Base-by-base conservation (phyloP, 1,139 yeast genomes). In the Lodderomyces jiufengensis region DNA sequence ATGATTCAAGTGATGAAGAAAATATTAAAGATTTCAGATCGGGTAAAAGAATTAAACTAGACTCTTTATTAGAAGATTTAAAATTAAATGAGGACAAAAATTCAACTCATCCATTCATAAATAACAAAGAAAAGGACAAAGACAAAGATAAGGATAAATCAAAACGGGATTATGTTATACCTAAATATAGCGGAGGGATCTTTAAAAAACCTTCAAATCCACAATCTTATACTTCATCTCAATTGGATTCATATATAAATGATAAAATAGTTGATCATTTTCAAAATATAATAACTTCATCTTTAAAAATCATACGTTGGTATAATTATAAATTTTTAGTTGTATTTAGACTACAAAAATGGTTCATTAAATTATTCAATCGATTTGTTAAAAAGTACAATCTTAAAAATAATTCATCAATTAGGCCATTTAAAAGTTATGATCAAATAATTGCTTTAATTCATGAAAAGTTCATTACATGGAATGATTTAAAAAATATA, bases 291-390 rank as follows among this genome's bases (percentile, higher is more conserved):
- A 28, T 37, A 9, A 33, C 29, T 12, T 28, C 44, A 10, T 31
- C 36, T 11, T 20, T 44, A 18, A 35, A 42, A 29, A 14, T 54
- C 9, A 42, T 54, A 4, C 39, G 38, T 16, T 59, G 64, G 57
- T 59, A 57, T 37, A 53, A 52, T 37, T 56, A 52, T 10, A 40
- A 48, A 10, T 39, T 51, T 9, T 25, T 68, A 24, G 42, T 68
- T 11, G 43, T 54, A 3, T 52, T 47, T 24, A 54, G 55, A 27
- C 64, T 64, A 41, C 68, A 66, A 39, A 36, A 38, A 36, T 69
- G 75, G 75, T 51, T 57, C 10, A 36, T 63, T n/a, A 49, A 67
- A 34, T 47, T 68, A 39, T 68, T 68, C 48, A 66, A 67, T 42
- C 44, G 59, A 31, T 69, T 66, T 42, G 47, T 65, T 4, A 44